Evolutionary conservation across 2,329 filamentous ascomycete species (phyloP).

Genomic region (Colletotrichum sp.): DNA sequence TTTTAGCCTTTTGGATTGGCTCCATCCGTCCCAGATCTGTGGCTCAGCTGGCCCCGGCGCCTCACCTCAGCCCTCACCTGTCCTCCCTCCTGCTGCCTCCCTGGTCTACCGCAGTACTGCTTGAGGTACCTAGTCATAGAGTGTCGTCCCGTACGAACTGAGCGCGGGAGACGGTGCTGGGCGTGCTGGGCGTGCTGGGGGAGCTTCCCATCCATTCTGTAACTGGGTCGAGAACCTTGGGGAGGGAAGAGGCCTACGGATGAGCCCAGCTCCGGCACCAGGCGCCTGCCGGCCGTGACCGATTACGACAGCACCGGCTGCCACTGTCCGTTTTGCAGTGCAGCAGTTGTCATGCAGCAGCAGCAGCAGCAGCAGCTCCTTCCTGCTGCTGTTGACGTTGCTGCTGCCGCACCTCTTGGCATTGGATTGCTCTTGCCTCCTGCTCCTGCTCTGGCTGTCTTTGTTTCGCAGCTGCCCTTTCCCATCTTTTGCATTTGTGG

Average conservation of each 20-base stretch:
- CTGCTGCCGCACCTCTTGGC: neutral
- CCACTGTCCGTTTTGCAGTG: neutral
- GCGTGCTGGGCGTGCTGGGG: too few relatives aligned
- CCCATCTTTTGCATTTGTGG: neutral
- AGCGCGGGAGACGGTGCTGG: neutral
- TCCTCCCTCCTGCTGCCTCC: neutral
- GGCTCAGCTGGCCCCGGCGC: conserved; percentile 13
- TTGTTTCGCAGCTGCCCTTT: neutral
- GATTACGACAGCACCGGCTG: conserved; percentile 3
- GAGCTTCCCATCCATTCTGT: neutral
- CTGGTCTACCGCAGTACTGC: neutral
- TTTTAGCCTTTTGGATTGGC: neutral
- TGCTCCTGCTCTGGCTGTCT: neutral
- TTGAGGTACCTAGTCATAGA: too few relatives aligned
- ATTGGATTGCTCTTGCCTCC: too few relatives aligned
- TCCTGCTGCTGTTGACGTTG: too few relatives aligned
- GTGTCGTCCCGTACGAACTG: neutral
- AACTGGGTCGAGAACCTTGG: conserved; percentile 16
- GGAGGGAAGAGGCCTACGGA: conserved; percentile 16
- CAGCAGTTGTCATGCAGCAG: neutral
- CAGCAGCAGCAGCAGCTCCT: too few relatives aligned
- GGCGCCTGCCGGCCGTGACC: conserved; percentile 3
- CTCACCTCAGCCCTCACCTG: conserved; percentile 9
- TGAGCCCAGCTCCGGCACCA: conserved; percentile 11
- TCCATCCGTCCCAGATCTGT: neutral